Evolutionary conservation across 441 rosid species (phyloP), one percentile per base, ranked within the genome.

Genomic region (Euphorbia celastroides): DNA sequence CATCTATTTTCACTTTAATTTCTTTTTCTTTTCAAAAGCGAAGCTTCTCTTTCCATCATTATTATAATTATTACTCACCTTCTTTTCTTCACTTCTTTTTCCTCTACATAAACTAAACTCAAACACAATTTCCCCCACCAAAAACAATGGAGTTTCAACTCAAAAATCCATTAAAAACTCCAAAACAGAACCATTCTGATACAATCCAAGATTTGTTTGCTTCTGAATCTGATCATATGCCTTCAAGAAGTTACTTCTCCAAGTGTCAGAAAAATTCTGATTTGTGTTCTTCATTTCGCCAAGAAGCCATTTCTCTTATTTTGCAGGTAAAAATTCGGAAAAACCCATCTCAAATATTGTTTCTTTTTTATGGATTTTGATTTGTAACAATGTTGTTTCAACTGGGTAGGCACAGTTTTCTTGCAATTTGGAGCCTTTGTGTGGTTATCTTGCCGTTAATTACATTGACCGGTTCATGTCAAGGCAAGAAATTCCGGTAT

Each of bases 391-490:
- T 52, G 50, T 51, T 61, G 36, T 65, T 10, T 54, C 44, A 48
- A 22, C 60, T 63, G 52, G 30, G 31, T 75, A 76, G 81, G 78
- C 80, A 30, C 85, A 80, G 68, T 77, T 70, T 70, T 79, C 82
- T 58, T 71, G 84, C 62, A 67, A 80, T 48, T 67, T 72, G 31
- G 85, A 84, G 64, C 79, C 78, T 2, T 63, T 66, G 44, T 25
- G 81, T 10, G 42, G 78, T 19, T 88, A 85, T 66, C 87, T 88
- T n/a, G 94, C 90, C 12, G 72, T 84, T 22, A 88, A 80, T 70
- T 88, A 88, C 77, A 65, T 88, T 74, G 90, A 88, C 52, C 82
- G 89, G 50, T 88, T 85, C 88, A 63, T 81, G 57, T 77, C 82
- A 69, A 65, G 57, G 48, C 77, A 82, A 69, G 77, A 65, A 36